Evolutionary conservation across 1,284 basidiomycete species (phyloP), one percentile per base, ranked within the genome.

Genomic region (Mycena citricolor): DNA sequence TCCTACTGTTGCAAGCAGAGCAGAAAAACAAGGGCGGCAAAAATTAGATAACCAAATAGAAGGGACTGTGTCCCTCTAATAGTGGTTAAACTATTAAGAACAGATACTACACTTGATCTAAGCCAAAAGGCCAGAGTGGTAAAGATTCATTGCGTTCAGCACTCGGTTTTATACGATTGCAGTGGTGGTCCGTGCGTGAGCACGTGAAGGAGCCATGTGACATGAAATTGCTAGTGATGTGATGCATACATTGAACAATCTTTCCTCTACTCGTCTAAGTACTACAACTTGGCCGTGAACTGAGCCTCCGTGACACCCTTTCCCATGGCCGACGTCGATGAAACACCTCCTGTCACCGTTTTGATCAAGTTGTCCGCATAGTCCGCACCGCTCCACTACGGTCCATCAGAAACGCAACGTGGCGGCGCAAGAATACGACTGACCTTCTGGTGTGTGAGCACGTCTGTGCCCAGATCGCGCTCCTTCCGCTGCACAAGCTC

Each of bases 321-420:
- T 47, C 94, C 94, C 94, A 97, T 97, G 14, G 94, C 93, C 8
- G 93, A 82, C 11, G 93, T 97, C 26, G 90, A 92, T n/a, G 90
- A 94, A 49, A 97, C 79, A 50, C 94, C 94, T 32, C 94, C 94
- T 29, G 93, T 95, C 34, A 95, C 89, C 6, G 94, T 94, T 80
- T 93, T 94, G 69, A 97, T 80, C 53, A 95, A 69, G 54, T 81
- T 85, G 67, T 97, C 94, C 37, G 90, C 87, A 61, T 91, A 95
- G 65, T 97, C 92, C 13, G 89, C 94, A 32, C 94, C 94, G 51
- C 87, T 91, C 94, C 94, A 97, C 86, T 93, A 50, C 17, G 20
- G 21, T 19, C 23, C 14, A 42, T 40, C 23, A 30, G 32, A 12
- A n/a, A 22, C 47, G n/a, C 39, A 25, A 32, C 20, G 5, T n/a